Base-by-base conservation (phyloP, 495 filamentous ascomycete genomes). In the Neurospora pannonica region DNA sequence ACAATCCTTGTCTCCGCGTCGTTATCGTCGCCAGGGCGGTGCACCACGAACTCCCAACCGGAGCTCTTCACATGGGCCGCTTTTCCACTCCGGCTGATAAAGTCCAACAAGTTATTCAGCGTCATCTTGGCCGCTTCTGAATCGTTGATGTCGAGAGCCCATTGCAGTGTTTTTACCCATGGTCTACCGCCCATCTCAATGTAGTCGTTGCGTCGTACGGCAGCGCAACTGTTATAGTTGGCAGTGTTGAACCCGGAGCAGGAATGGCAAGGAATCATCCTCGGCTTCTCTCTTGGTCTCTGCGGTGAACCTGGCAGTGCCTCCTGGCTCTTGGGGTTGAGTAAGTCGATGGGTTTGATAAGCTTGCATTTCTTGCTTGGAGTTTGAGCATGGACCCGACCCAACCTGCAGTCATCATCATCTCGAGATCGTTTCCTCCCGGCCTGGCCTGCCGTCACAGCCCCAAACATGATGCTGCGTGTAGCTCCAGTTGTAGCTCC, bases 191-290 rank as follows among this genome's bases (percentile, higher is more conserved):
- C 15, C 19, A 76, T 4, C 40, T 38, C 46, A 0, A 5, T 46
- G 38, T 71, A 62, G 24, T 72, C 67, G n/a, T 60, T 67, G 2
- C 72, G 38, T 9, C 38, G 3, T 71, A 40, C 71, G 7, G 74
- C 67, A 15, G 70, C 72, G 10, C 43, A n/a, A 28, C 71, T 70
- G 28, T 36, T 34, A 43, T 28, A 73, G 48, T 74, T 76, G 75
- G 71, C 76, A 5, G 39, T 70, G 40, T 71, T 40, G 13, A 31
- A 71, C 17, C 74, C 73, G 8, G 62, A 38, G 7, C 69, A 73
- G 21, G 39, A 24, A 43, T 37, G 10, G 15, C 34, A 70, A 19
- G 36, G 37, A 1, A 9, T n/a, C 3, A 36, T 69, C 6, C 1
- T 19, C 13, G 34, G 46, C 10, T 28, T 24, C 21, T 54, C 46